These are phyloP conservation scores for Ascochyta viciae-villosae DNA, from an alignment of 2,329 filamentous ascomycete species.

Conservation along the genomic window DNA sequence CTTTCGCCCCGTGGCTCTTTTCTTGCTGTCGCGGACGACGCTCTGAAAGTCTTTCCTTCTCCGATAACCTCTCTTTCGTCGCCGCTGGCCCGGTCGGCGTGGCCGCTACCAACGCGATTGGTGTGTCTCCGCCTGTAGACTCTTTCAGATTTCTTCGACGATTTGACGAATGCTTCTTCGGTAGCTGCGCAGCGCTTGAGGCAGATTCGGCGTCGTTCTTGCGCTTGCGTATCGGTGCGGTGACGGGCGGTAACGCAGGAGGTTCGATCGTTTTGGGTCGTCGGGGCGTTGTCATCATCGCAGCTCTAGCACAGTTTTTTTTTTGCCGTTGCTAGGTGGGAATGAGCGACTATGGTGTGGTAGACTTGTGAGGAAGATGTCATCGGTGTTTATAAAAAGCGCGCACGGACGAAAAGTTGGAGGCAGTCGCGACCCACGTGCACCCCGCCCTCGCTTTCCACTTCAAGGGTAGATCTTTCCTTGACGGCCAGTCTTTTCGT, in stretches of 20 bases:
- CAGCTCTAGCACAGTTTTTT: background rate
- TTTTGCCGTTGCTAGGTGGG: background rate
- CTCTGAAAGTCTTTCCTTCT: background rate
- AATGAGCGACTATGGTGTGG: background rate
- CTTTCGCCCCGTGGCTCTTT: background rate
- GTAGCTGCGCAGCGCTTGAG: constrained; percentile 2
- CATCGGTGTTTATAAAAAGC: background rate
- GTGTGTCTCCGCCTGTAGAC: background rate
- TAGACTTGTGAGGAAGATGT: constrained; percentile 1
- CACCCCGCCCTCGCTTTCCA: background rate
- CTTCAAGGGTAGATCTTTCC: constrained; percentile 2
- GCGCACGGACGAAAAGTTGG: constrained; percentile 7
- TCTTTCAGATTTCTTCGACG: constrained; percentile 11
- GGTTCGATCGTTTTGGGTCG: constrained; percentile 7
- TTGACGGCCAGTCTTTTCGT: constrained; percentile 28
- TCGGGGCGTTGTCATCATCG: constrained; percentile 14
- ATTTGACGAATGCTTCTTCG: constrained; percentile 7
- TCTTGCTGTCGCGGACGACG: background rate
- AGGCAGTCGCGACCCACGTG: constrained; percentile 20
- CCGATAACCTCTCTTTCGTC: background rate
- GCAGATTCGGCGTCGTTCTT: constrained; percentile 1
- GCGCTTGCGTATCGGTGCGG: constrained; percentile 3
- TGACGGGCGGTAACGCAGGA: background rate
- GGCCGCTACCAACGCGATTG: background rate
- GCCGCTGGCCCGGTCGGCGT: background rate